Evolutionary conservation across 768 basidiomycete genomes (phyloP), one percentile per base, ranked within the genome.

Genomic region (Phanerochaete carnosa): DNA sequence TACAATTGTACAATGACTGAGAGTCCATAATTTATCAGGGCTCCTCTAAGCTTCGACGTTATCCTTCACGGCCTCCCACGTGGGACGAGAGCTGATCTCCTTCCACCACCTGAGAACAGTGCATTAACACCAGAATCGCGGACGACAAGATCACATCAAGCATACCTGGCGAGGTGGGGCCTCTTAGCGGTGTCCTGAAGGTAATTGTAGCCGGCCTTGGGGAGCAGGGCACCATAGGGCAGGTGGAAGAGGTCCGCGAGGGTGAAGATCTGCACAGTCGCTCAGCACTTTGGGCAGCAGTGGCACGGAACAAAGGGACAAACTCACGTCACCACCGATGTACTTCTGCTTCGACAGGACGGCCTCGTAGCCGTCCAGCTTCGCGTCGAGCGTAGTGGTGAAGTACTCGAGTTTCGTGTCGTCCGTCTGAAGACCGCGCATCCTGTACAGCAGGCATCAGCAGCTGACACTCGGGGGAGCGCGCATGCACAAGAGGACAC

Each of bases 201-300:
- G 16, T 76, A 59, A 16, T 73, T 64, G 49, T 65, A 63, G 2
- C 75, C 77, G 0, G 62, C 59, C 1, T 6, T 19, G n/a, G 45
- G 55, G 35, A 79, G 63, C 55, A 70, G 33, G 22, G 52, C 57
- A 32, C 78, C 80, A 52, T 79, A 80, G 0, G 85, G 78, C 39
- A 87, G 68, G 68, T 86, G 85, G 71, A 79, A 80, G 13, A 88
- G 74, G 66, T 88, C 87, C 3, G 82, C 84, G 2, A 87, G 73
- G 9, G 83, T 85, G 55, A 88, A 23, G 28, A 70, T 65, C 75
- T 80, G 60, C 9, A 28, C 33, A 39, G 25, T 29, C n/a, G 16
- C 16, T 35, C 22, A 47, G 47, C 30, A 35, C 7, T n/a, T 22
- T 57, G 2, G 19, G 12, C 26, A 8, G 28, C 1, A 6, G 25